Evolutionary conservation across 2,329 filamentous ascomycete species (phyloP).

Genomic region (Aspergillus fumigatiaffinis): DNA sequence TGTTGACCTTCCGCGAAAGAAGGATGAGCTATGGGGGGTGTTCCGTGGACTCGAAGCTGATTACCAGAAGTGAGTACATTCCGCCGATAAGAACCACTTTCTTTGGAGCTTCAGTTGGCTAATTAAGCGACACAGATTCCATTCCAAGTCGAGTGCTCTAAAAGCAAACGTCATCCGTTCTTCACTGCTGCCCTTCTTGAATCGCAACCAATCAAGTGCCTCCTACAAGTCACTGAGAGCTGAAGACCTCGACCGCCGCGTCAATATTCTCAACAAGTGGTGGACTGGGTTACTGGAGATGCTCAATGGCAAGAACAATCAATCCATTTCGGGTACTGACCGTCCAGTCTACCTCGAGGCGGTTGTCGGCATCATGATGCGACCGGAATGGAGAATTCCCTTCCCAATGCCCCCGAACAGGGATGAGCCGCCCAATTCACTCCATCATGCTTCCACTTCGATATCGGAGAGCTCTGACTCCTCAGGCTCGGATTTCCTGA

Average conservation of each 20-base stretch:
- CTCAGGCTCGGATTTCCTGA: slow-evolving; percentile 61
- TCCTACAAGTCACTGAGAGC: slow-evolving; percentile 64
- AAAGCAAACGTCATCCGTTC: slow-evolving; percentile 73
- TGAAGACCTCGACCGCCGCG: slow-evolving; percentile 77
- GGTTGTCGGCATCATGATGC: slow-evolving; percentile 76
- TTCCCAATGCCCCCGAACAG: slow-evolving; percentile 57
- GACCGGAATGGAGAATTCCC: slow-evolving; percentile 78
- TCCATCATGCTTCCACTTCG: slow-evolving; percentile 40
- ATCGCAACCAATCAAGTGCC: slow-evolving; percentile 63
- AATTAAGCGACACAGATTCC: slow-evolving; percentile 51
- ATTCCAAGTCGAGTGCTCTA: slow-evolving; percentile 66
- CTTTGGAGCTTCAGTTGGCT: slow-evolving; percentile 3
- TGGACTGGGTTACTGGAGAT: slow-evolving; percentile 80
- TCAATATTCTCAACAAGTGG: slow-evolving; percentile 82
- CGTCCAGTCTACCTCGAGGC: slow-evolving; percentile 75
- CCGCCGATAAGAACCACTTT: neutral
- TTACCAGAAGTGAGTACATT: slow-evolving; percentile 55
- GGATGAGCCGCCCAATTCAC: slow-evolving; percentile 26
- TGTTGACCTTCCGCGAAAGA: slow-evolving; percentile 49
- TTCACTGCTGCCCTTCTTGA: slow-evolving; percentile 71
- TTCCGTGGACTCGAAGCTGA: slow-evolving; percentile 67
- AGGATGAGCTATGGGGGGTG: slow-evolving; percentile 65
- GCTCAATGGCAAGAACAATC: slow-evolving; percentile 69
- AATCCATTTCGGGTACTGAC: slow-evolving; percentile 79
- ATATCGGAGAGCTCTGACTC: slow-evolving; percentile 56